A percentile compares a stretch with the other conserved stretches of the same genome.
Conservation (phyloP, 2,329 filamentous ascomycete species). For the Rachicladosporium sp. region DNA sequence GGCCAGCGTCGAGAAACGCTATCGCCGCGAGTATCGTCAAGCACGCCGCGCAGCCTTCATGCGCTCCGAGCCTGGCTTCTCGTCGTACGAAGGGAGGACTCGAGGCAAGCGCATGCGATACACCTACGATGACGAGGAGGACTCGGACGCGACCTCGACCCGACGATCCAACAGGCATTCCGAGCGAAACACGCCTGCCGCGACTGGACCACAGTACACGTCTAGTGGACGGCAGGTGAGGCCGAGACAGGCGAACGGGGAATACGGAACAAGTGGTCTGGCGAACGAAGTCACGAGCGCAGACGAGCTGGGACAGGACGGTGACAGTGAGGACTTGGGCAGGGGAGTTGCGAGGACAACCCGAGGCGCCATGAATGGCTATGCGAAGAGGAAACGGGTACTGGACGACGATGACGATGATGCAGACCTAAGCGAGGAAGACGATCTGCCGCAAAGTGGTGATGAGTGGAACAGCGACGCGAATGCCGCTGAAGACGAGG, state of each 20-base stretch:
- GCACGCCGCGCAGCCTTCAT: slow-evolving; percentile 77
- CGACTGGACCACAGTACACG: slow-evolving; percentile 57
- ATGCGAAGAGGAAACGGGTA: slow-evolving; percentile 33
- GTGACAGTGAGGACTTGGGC: slow-evolving; percentile 33
- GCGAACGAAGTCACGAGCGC: slow-evolving; percentile 38
- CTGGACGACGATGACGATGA: slow-evolving; percentile 44
- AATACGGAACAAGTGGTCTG: slow-evolving; percentile 51
- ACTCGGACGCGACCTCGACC: slow-evolving; percentile 55
- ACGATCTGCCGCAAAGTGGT: slow-evolving; percentile 46
- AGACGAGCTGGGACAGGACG: slow-evolving; percentile 22
- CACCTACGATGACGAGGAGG: slow-evolving; percentile 84
- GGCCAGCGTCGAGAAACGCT: slow-evolving; percentile 63
- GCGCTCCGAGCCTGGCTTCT: slow-evolving; percentile 78
- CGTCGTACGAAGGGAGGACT: slow-evolving; percentile 89
- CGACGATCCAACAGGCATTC: slow-evolving; percentile 52
- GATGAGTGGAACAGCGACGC: slow-evolving; percentile 43
- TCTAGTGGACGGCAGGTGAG: slow-evolving; percentile 79
- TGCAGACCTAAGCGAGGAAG: slow-evolving; percentile 41
- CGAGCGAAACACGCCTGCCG: slow-evolving; percentile 57
- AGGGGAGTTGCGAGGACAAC: slow-evolving; percentile 27
- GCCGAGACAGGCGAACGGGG: slow-evolving; percentile 44
- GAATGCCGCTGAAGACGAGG: not conserved
- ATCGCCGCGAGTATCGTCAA: slow-evolving; percentile 80
- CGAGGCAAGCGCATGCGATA: slow-evolving; percentile 94
- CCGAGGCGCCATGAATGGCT: slow-evolving; percentile 20